Evolutionary conservation across 1,284 basidiomycete genomes (phyloP), one percentile per base, ranked within the genome.

Genomic region (Melampsora abietis-canadensis): DNA sequence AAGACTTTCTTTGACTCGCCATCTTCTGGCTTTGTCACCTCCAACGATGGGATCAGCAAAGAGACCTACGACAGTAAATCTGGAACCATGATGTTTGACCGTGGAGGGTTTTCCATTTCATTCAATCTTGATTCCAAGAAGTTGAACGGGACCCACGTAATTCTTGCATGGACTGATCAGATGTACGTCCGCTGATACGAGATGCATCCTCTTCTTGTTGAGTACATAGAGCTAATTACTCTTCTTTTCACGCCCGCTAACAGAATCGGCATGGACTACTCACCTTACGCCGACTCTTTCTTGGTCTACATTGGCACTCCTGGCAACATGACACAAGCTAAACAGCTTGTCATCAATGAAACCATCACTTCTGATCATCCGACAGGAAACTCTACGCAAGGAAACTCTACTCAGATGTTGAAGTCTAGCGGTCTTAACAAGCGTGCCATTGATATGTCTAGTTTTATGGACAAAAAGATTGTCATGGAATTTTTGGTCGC

Each of bases 1-100:
- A 51, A 51, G 48, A 51, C 48, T 51, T 51, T 51, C 21, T 51
- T 51, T 51, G 48, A 51, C 48, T 51, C 48, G 21, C 48, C 48
- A 4, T 24, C 48, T 24, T 51, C 48, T 51, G 48, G 48, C 48
- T 51, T 51, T 2, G 48, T 51, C 6, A n/a, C 48, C 17, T 51
- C 48, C 19, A 51, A 51, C 48, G 48, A 51, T 15, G 48, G 48
- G 48, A 51, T 51, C 48, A 24, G 48, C 48, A 51, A 51, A 24
- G 48, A 51, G 48, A 51, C 48, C 17, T 12, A 51, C 48, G 48
- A 51, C 21, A 51, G 48, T 24, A 24, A 24, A 19, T 15, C 21
- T 51, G 21, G 19, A 24, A 51, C 17, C 48, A 51, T 51, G 48
- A 3, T 34, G 8, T 51, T 51, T 51, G 48, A 51, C 21, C 48